A percentile compares a stretch with the other conserved stretches of the same genome.
Evolutionary conservation across 2,329 filamentous ascomycete genomes (phyloP).

Genomic region (Elsinoe fawcettii): DNA sequence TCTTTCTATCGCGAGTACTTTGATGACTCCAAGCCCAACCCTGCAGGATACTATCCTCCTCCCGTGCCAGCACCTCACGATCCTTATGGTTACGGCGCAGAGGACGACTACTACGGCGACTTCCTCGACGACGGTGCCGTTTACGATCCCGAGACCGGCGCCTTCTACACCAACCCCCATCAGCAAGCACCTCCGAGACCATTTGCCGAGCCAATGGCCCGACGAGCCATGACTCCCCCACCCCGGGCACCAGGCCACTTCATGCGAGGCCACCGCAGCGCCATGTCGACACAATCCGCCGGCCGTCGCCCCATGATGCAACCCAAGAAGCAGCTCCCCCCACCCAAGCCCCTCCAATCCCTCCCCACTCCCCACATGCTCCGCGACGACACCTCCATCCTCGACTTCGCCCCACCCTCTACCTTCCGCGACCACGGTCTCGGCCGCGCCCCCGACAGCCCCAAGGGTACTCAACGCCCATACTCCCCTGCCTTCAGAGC

Average conservation of each 20-base stretch:
- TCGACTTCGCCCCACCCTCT: conserved; percentile 78
- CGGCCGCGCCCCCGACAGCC: conserved; percentile 56
- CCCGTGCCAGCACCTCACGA: conserved; percentile 27
- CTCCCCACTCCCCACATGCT: conserved; percentile 82
- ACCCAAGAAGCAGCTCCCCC: conserved; percentile 56
- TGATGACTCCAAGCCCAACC: conserved; percentile 62
- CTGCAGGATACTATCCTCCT: conserved; percentile 23
- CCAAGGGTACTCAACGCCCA: conserved; percentile 51
- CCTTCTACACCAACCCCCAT: conserved; percentile 50
- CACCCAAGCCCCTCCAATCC: conserved; percentile 64
- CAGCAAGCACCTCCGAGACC: conserved; percentile 36
- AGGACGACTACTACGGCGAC: conserved; percentile 67
- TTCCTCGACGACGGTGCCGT: conserved; percentile 58
- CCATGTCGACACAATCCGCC: conserved; percentile 39
- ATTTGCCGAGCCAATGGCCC: conserved; percentile 75
- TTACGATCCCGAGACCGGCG: conserved; percentile 51
- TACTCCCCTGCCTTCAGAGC: conserved; percentile 67
- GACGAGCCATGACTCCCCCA: conserved; percentile 92
- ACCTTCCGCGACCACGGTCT: conserved; percentile 55
- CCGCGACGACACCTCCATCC: conserved; percentile 58
- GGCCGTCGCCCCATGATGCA: conserved; percentile 29
- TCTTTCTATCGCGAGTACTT: conserved; percentile 99
- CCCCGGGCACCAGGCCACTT: conserved; percentile 55
- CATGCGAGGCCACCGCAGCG: conserved; percentile 38
- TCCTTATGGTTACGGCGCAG: conserved; percentile 44